Percentiles rank a stretch among this genome's conserved stretches.
Conservation (phyloP, 2,329 filamentous ascomycete genomes). For the Emydomyces testavorans region DNA sequence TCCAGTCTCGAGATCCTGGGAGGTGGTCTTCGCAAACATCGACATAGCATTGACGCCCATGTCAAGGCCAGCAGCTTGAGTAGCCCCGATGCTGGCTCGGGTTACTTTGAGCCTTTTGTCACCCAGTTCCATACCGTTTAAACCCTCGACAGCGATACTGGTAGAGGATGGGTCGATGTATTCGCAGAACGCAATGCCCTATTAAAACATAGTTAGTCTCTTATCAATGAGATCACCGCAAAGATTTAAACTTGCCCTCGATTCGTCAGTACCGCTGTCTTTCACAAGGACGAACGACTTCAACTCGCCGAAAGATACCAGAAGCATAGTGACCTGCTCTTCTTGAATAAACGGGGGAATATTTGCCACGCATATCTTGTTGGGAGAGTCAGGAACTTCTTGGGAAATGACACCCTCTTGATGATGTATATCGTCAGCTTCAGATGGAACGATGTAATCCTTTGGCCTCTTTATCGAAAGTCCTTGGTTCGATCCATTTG, state of each 20-base stretch:
- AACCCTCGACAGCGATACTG: constrained; percentile 73
- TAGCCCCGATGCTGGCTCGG: constrained; percentile 83
- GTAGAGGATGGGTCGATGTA: constrained; percentile 67
- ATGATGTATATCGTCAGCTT: constrained; percentile 59
- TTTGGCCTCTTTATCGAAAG: constrained; percentile 77
- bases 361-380: constrained; percentile 89
- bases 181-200: constrained; percentile 96
- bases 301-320: constrained; percentile 82
- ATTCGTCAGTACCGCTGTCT: constrained; percentile 73
- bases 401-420: constrained; percentile 67
- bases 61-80: constrained; percentile 83
- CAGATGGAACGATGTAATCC: constrained; percentile 87
- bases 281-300: constrained; percentile 88
- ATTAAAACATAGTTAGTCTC: constrained; percentile 23
- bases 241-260: constrained; percentile 50
- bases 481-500: constrained; percentile 42
- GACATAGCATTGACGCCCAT: constrained; percentile 98
- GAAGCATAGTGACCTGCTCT: constrained; percentile 79
- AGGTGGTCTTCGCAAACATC: constrained; percentile 84
- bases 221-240: not conserved
- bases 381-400: constrained; percentile 77
- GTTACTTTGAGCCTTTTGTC: constrained; percentile 74
- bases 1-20: constrained; percentile 64
- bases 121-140: constrained; percentile 88
- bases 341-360: constrained; percentile 80